Percentiles rank a stretch among this genome's conserved stretches.
Evolutionary conservation across 495 filamentous ascomycete genomes (phyloP).

Genomic region (Amphirosellinia nigrospora): DNA sequence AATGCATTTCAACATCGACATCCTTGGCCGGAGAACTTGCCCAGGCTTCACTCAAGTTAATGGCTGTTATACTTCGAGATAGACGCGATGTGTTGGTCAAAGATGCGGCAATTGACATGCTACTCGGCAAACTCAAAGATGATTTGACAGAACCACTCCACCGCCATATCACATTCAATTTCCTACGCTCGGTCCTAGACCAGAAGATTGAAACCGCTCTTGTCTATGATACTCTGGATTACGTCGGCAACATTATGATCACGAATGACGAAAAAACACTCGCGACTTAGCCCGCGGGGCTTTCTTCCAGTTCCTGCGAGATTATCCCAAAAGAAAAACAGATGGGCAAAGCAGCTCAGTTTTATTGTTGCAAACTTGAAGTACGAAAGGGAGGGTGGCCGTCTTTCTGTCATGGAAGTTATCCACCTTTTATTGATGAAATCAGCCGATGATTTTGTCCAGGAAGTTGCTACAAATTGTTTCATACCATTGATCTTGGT

Average conservation of each 20-base stretch:
- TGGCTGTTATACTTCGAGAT: constrained; percentile 84
- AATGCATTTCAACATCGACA: constrained; percentile 63
- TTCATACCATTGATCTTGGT: constrained; percentile 87
- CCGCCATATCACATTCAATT: constrained; percentile 91
- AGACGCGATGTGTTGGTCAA: constrained; percentile 73
- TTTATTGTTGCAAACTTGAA: constrained; percentile 91
- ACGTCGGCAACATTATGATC: constrained; percentile 91
- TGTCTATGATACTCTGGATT: constrained; percentile 89
- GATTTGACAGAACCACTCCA: constrained; percentile 92
- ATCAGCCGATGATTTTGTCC: constrained; percentile 75
- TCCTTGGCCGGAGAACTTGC: constrained; percentile 80
- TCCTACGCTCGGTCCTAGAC: constrained; percentile 82
- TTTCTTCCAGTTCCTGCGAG: constrained; percentile 91
- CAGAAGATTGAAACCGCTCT: constrained; percentile 83
- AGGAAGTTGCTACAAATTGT: constrained; percentile 79
- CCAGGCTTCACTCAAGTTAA: constrained; percentile 85
- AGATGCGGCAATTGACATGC: constrained; percentile 80
- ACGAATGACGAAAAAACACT: constrained; percentile 88
- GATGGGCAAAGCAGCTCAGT: constrained; percentile 84
- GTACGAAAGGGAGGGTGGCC: constrained; percentile 84
- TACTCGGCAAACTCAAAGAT: constrained; percentile 82
- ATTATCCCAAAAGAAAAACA: constrained; percentile 88
- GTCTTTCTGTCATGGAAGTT: constrained; percentile 89
- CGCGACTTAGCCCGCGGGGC: constrained; percentile 85
- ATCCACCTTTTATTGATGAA: constrained; percentile 84